Evolutionary conservation across 345 rosid genomes (phyloP), one percentile per base, ranked within the genome.

Genomic region (Streptanthus diversifolius): DNA sequence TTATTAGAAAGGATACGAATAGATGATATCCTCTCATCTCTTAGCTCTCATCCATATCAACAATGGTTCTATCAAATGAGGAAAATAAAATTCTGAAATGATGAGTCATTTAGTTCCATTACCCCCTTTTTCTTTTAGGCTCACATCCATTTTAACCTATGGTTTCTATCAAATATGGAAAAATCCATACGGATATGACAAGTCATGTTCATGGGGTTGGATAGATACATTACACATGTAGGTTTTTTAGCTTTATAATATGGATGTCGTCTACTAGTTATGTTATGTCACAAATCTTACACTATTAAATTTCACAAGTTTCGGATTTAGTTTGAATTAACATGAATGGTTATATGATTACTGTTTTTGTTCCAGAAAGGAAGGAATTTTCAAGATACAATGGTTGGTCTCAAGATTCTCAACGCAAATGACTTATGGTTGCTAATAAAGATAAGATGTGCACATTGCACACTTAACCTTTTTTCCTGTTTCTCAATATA

Each of bases 151-250:
- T 32, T 18, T 51, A 61, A 32, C 21, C 32, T 66, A 22, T 41
- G 62, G 27, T 51, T 74, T 51, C 4, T 33, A 8, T 32, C 21
- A 66, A 52, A 30, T 30, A 29, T 30, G 4, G 30, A 40, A 32
- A 25, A 60, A 49, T 59, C 51, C 59, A 40, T 37, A 40, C 18
- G 62, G 41, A 67, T 52, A 75, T 68, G 79, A 75, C 13, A 24
- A 68, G 69, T 68, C 79, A 48, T 22, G 69, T 74, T 74, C 69
- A 61, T 75, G 73, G 79, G 68, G 48, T 40, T 66, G 30, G 63
- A 74, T 66, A 25, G 52, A 47, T 48, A 74, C 52, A 74, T 74
- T 24, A 17, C 51, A 36, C 0, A n/a, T 65, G 37, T 36, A 17
- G 18, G 18, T 8, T 35, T 30, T 5, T 14, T 48, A 47, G 57